These are phyloP conservation scores for Flaveria robusta DNA, from an alignment of 129 eudicot species.

Conservation along the genomic window DNA sequence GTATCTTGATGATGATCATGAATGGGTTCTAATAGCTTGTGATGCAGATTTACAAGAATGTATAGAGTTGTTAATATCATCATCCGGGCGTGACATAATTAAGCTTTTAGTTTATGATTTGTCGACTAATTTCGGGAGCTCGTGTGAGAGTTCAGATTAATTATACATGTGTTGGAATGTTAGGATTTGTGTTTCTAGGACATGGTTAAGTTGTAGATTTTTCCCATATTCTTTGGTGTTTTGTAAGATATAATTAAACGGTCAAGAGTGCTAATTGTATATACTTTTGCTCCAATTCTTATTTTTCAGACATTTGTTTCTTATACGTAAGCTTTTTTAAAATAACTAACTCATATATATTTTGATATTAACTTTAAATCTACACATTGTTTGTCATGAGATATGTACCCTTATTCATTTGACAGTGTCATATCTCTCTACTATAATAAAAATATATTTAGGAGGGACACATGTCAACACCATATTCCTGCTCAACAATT, in stretches of 20 bases:
- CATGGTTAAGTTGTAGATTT: constrained; percentile 34
- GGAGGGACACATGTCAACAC: no score
- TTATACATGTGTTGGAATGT: neutral
- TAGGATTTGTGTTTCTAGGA: constrained; percentile 22
- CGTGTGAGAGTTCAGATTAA: constrained; percentile 75
- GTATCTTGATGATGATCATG: constrained; percentile 86
- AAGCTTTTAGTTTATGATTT: constrained; percentile 72
- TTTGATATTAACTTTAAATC: no score
- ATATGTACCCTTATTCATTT: no score
- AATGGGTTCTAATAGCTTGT: constrained; percentile 71
- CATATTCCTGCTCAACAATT: no score
- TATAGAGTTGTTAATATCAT: constrained; percentile 32
- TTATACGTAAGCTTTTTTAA: no score
- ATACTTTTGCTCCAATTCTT: neutral
- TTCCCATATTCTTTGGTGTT: neutral
- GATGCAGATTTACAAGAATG: constrained; percentile 89
- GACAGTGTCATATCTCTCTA: no score
- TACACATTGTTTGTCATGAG: no score
- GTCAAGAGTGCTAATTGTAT: constrained; percentile 30
- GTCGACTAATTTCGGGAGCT: constrained; percentile 66
- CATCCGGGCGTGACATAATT: constrained; percentile 54
- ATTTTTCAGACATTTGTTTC: no score
- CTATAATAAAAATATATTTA: no score
- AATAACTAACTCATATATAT: no score
- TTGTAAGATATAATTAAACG: neutral